Percentiles rank a stretch among this genome's conserved stretches.
Evolutionary conservation across 2,329 filamentous ascomycete genomes (phyloP).

Genomic region (Chrysosporium queenslandicum): DNA sequence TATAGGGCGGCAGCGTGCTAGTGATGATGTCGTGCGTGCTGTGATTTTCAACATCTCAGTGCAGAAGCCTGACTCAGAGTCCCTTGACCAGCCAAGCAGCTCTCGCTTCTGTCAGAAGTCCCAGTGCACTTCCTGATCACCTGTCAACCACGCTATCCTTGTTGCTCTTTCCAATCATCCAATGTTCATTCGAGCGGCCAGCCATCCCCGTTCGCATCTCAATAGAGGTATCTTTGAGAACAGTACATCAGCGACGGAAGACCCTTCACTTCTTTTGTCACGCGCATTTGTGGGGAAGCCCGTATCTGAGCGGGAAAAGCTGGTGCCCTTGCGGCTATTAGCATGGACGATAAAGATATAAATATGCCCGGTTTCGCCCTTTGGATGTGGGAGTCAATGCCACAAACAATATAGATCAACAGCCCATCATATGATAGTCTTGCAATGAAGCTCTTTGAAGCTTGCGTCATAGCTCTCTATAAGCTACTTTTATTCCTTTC

Average conservation of each 20-base stretch:
- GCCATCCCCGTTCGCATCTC: not conserved
- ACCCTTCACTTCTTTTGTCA: not conserved
- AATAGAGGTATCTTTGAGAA: not conserved
- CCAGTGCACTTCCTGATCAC: not conserved
- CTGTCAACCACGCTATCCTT: not conserved
- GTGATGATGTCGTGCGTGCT: not conserved
- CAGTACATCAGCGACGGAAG: not conserved
- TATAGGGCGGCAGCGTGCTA: not conserved
- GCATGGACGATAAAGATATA: not conserved
- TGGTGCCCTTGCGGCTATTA: not conserved
- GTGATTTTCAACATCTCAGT: no score
- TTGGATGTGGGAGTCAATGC: not conserved
- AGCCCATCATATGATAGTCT: not conserved
- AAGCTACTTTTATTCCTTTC: slow-evolving; percentile 4
- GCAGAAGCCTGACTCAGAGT: not conserved
- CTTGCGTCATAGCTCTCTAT: slow-evolving; percentile 1
- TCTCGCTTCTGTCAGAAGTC: not conserved
- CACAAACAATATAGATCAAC: not conserved
- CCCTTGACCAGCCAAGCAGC: not conserved
- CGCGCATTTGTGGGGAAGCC: not conserved
- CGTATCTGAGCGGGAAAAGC: not conserved
- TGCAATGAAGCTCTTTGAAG: slow-evolving; percentile 2
- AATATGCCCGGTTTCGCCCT: not conserved
- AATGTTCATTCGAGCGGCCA: not conserved
- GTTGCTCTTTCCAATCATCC: not conserved